phyloP scores from a whole-genome alignment of 768 basidiomycete genomes.

The Serendipita indica region DNA sequence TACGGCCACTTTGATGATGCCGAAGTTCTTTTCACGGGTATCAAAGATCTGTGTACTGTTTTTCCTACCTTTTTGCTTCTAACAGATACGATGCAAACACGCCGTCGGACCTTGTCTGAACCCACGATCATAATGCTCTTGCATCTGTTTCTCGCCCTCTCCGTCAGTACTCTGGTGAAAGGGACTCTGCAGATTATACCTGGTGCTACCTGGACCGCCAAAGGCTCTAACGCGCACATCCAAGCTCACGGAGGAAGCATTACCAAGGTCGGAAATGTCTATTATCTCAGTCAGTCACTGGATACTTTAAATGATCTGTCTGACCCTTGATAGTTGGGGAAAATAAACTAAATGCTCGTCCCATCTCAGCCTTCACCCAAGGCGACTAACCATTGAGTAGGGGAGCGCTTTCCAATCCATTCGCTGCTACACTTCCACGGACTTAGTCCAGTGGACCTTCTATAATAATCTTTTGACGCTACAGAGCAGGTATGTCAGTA shows the following conservation, averaged over 20 bases:
- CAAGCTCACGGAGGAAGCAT: conserved; percentile 12
- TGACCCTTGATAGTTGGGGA: not conserved
- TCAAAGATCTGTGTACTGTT: too few species aligned
- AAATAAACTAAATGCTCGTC: conserved; percentile 7
- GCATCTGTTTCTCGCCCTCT: too few species aligned
- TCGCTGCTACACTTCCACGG: conserved; percentile 10
- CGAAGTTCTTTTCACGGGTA: too few species aligned
- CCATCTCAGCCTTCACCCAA: too few species aligned
- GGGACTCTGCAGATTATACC: conserved; percentile 14
- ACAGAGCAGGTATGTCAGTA: not conserved
- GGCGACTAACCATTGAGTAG: not conserved
- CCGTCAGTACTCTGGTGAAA: too few species aligned
- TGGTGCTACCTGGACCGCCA: conserved; percentile 13
- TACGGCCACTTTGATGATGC: too few species aligned
- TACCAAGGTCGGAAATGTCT: conserved; percentile 10
- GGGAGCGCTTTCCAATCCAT: conserved; percentile 11
- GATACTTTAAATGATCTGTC: not conserved
- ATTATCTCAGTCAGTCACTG: conserved; percentile 11
- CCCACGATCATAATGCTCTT: too few species aligned
- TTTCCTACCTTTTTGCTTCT: too few species aligned
- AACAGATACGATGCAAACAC: too few species aligned
- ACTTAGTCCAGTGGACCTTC: conserved; percentile 13
- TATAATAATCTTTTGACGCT: conserved; percentile 9
- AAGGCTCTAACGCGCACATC: conserved; percentile 10
- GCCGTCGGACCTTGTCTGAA: too few species aligned